phyloP scores from a whole-genome alignment of 2,329 filamentous ascomycete species.

The Claviceps arundinis region DNA sequence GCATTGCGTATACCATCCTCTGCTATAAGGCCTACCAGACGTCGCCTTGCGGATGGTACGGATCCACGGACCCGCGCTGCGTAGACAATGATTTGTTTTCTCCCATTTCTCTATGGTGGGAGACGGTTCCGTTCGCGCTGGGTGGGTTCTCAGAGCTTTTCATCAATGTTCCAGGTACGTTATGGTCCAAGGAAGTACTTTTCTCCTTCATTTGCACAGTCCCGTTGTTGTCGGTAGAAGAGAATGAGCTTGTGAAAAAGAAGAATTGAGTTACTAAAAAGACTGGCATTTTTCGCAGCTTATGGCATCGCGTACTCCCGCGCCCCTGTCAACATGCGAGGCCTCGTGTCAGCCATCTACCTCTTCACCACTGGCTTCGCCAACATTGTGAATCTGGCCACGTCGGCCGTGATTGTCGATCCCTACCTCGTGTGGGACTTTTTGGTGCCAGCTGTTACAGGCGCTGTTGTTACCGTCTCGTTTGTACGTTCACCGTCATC shows the following conservation, averaged over 20 bases:
- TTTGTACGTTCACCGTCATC: slow-evolving; percentile 16
- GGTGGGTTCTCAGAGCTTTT: slow-evolving; percentile 18
- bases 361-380: slow-evolving; percentile 32
- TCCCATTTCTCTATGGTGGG: slow-evolving; percentile 14
- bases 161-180: slow-evolving; percentile 13
- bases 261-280: background rate
- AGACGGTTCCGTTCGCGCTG: slow-evolving; percentile 12
- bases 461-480: slow-evolving; percentile 27
- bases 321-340: slow-evolving; percentile 37
- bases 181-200: too few species aligned
- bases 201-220: too few species aligned
- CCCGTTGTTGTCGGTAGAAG: background rate
- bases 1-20: slow-evolving; percentile 41
- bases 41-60: slow-evolving; percentile 29
- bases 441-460: slow-evolving; percentile 32
- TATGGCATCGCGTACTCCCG: slow-evolving; percentile 39
- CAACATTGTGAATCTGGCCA: slow-evolving; percentile 30
- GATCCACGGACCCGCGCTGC: slow-evolving; percentile 12
- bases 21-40: slow-evolving; percentile 46
- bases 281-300: slow-evolving; percentile 13
- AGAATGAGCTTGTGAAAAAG: too few species aligned
- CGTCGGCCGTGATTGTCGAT: slow-evolving; percentile 32
- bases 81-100: slow-evolving; percentile 12
- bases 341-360: slow-evolving; percentile 36
- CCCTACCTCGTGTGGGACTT: slow-evolving; percentile 38